Conservation (phyloP, 257 asterid species). For the Ballota nigra region DNA sequence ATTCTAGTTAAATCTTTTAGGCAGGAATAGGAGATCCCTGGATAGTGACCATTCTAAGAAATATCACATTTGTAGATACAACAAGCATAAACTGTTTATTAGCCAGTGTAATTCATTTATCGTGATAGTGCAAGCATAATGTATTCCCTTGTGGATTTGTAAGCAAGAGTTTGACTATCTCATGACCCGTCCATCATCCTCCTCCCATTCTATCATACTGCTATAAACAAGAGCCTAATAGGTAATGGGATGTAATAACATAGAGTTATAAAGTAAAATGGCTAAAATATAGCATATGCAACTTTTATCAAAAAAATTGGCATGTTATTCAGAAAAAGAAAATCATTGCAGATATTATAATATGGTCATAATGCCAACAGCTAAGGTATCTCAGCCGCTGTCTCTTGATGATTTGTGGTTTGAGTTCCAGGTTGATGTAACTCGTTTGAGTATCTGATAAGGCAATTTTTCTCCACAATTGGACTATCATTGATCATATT, state of each 20-base stretch:
- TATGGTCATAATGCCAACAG: background rate
- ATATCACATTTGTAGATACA: background rate
- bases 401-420: no score
- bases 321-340: slow-evolving; percentile 2
- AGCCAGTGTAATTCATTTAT: background rate
- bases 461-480: background rate
- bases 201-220: background rate
- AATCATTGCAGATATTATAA: background rate
- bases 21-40: slow-evolving; percentile 7
- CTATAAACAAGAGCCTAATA: background rate
- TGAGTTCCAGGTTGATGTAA: no score
- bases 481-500: background rate
- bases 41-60: background rate
- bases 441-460: no score
- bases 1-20: background rate
- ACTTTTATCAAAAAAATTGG: slow-evolving; percentile 2
- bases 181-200: background rate
- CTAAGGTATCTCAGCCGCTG: background rate
- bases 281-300: background rate
- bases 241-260: background rate
- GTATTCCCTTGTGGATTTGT: background rate
- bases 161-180: background rate
- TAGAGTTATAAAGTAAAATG: background rate
- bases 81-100: background rate
- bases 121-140: background rate